Evolutionary conservation across 2,329 filamentous ascomycete genomes (phyloP).

Genomic region (Ilyonectria mors-panacis): DNA sequence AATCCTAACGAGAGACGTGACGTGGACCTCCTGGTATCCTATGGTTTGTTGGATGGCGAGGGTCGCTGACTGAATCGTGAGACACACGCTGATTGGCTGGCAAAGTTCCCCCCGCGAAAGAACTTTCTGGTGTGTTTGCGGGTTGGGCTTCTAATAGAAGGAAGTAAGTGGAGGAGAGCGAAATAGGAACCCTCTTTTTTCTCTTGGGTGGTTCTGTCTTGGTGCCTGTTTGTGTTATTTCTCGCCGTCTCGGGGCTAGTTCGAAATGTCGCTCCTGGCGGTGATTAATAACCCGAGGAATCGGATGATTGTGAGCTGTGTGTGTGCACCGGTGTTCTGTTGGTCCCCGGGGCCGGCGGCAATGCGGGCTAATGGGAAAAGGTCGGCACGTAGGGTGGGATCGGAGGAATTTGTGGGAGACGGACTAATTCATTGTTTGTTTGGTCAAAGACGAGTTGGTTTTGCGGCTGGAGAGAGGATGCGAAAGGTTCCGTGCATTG

Average conservation of each 20-base stretch:
- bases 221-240: slow-evolving; percentile 1
- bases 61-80: slow-evolving; percentile 15
- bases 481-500: slow-evolving; percentile 39
- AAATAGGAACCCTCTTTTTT: not conserved
- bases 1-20: not conserved
- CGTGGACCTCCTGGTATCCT: not conserved
- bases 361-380: not conserved
- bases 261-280: not conserved
- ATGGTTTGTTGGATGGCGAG: slow-evolving; percentile 8
- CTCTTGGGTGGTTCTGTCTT: not conserved
- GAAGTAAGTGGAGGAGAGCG: slow-evolving; percentile 13
- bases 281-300: not conserved
- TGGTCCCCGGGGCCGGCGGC: not conserved
- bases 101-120: slow-evolving; percentile 48
- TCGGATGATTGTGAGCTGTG: not conserved
- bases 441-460: not conserved
- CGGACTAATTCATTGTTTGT: not conserved
- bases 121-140: slow-evolving; percentile 2
- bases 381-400: not conserved
- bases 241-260: slow-evolving; percentile 2
- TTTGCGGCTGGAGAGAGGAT: slow-evolving; percentile 10
- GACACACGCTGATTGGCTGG: slow-evolving; percentile 46
- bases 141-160: not conserved
- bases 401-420: not conserved
- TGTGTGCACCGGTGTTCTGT: not conserved